Evolutionary conservation across 345 rosid genomes (phyloP).

Genomic region (Leavenworthia alabamica): DNA sequence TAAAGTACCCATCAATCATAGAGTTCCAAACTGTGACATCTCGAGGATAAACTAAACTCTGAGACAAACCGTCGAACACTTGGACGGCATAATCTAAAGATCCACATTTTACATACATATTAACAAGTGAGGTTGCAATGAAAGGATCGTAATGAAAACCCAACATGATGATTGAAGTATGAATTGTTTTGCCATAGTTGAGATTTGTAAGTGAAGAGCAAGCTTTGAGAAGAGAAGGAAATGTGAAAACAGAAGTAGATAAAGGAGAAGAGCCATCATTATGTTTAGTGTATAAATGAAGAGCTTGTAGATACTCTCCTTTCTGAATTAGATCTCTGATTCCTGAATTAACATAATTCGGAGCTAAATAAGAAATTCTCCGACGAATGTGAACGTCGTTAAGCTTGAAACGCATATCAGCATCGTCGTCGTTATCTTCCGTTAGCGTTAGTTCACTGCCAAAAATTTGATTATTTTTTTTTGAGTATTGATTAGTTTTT

Average conservation of each 20-base stretch:
- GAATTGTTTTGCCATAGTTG: conserved; percentile 46
- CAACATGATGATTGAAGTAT: conserved; percentile 38
- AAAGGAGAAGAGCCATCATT: conserved; percentile 29
- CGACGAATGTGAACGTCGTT: conserved; percentile 22
- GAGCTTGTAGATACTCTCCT: conserved; percentile 41
- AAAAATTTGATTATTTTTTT: background rate
- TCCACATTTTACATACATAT: conserved; percentile 59
- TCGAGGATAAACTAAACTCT: conserved; percentile 15
- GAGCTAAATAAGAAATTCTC: conserved; percentile 25
- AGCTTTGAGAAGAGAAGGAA: conserved; percentile 67
- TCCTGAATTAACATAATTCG: conserved; percentile 29
- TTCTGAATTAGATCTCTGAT: conserved; percentile 42
- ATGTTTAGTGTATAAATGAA: conserved; percentile 39
- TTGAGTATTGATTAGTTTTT: no score
- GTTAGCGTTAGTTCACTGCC: background rate
- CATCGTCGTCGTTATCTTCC: conserved; percentile 16
- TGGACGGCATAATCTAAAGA: conserved; percentile 46
- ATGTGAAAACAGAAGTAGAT: conserved; percentile 40
- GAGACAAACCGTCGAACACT: conserved; percentile 59
- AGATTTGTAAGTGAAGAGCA: conserved; percentile 43
- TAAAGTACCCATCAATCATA: conserved; percentile 51
- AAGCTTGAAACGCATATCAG: conserved; percentile 34
- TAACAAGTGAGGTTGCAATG: conserved; percentile 55
- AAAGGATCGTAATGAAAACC: conserved; percentile 49
- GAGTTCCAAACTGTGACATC: conserved; percentile 77